A percentile compares a stretch with the other conserved stretches of the same genome.
Evolutionary conservation across 192 early-diverging fungal genomes (phyloP).

Genomic region (Coemansia interrupta): DNA sequence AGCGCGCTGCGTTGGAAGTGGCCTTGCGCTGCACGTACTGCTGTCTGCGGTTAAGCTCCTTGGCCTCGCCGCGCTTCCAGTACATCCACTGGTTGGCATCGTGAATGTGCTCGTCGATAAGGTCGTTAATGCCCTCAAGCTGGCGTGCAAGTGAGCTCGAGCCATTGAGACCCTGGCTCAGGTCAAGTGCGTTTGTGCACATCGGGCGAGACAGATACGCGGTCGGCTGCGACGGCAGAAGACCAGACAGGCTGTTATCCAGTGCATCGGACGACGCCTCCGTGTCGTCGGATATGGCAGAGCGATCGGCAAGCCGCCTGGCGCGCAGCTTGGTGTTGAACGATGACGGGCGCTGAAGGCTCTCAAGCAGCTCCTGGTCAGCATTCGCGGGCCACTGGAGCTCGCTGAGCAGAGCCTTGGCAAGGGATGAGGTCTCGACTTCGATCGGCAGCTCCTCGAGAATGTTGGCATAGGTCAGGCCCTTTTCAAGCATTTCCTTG

Average conservation of each 20-base stretch:
- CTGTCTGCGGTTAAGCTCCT: conserved; percentile 78
- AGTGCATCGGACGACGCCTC: conserved; percentile 25
- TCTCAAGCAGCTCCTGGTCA: conserved; percentile 64
- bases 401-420: conserved; percentile 72
- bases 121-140: conserved; percentile 81
- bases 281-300: conserved; percentile 59
- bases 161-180: conserved; percentile 52
- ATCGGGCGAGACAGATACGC: conserved; percentile 55
- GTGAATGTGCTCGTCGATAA: conserved; percentile 87
- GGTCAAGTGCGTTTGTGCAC: conserved; percentile 68
- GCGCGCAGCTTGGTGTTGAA: conserved; percentile 59
- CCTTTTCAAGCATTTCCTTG: conserved; percentile 68
- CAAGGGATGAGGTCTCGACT: conserved; percentile 79
- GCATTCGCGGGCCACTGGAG: conserved; percentile 55
- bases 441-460: conserved; percentile 88
- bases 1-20: conserved; percentile 70
- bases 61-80: conserved; percentile 88
- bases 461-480: conserved; percentile 79
- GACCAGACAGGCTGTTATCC: conserved; percentile 44
- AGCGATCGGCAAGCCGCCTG: conserved; percentile 58
- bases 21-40: conserved; percentile 60
- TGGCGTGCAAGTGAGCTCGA: conserved; percentile 32
- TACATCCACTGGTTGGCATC: conserved; percentile 89
- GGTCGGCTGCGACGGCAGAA: conserved; percentile 36
- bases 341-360: conserved; percentile 56